Conservation (phyloP, 305 asterid genomes). For the Solanum hybrid region DNA sequence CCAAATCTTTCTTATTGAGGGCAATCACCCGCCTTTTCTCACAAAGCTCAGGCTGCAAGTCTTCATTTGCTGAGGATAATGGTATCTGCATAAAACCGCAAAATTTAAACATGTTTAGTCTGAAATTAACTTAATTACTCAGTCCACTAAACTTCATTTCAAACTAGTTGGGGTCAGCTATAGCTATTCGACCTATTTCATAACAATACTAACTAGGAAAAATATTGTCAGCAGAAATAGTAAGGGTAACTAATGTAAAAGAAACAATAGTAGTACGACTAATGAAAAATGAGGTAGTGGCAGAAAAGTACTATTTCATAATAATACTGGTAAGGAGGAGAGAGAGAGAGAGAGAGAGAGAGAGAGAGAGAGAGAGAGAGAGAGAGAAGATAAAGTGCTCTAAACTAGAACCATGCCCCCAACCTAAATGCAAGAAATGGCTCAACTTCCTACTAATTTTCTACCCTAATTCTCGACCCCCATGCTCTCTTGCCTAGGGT, state of each 20-base stretch:
- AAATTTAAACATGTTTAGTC: background rate
- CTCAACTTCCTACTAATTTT: background rate
- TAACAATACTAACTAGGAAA: background rate
- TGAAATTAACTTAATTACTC: background rate
- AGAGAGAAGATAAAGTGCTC: background rate
- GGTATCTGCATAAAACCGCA: slow-evolving; percentile 47
- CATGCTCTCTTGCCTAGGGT: background rate
- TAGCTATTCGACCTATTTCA: background rate
- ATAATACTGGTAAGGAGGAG: background rate
- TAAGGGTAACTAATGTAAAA: background rate
- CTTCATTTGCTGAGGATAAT: slow-evolving; percentile 61
- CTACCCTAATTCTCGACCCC: background rate
- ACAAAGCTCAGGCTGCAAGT: slow-evolving; percentile 63
- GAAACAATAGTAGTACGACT: background rate
- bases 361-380: background rate
- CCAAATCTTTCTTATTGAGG: slow-evolving; percentile 93
- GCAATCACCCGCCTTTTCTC: slow-evolving; percentile 72
- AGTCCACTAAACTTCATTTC: background rate
- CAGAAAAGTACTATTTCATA: background rate
- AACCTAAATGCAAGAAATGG: background rate
- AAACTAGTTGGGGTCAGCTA: background rate
- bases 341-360: background rate
- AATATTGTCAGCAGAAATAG: background rate
- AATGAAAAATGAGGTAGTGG: background rate
- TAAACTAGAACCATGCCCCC: background rate